phyloP scores from a whole-genome alignment of 305 asterid species.

The Fraxinus angustifolia region DNA sequence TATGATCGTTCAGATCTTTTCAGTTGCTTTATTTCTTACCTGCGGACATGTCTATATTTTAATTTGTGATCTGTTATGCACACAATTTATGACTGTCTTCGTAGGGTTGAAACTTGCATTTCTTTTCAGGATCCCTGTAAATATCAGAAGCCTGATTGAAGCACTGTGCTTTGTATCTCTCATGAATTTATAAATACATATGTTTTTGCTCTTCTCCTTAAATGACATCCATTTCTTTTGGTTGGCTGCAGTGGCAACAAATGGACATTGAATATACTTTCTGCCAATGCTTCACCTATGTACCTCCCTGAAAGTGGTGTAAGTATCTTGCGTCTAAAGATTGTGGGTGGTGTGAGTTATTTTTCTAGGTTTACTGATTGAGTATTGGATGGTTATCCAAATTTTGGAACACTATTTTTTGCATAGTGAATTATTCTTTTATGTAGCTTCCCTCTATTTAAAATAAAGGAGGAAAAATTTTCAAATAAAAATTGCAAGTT shows the following conservation, averaged over 20 bases:
- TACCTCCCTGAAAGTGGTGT: slow-evolving; percentile 97
- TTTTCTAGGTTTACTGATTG: not conserved
- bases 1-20: not conserved
- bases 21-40: not conserved
- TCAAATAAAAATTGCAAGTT: not conserved
- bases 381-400: not conserved
- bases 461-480: not conserved
- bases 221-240: slow-evolving; percentile 29
- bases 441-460: not conserved
- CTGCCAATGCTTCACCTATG: slow-evolving; percentile 98
- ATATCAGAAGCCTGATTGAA: slow-evolving; percentile 9
- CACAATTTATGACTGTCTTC: not conserved
- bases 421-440: not conserved
- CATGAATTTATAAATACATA: slow-evolving; percentile 4
- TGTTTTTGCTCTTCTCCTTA: slow-evolving; percentile 17
- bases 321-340: slow-evolving; percentile 40
- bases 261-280: slow-evolving; percentile 97
- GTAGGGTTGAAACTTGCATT: slow-evolving; percentile 16
- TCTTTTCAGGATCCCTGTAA: not conserved
- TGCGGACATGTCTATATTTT: not conserved
- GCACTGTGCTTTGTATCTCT: slow-evolving; percentile 12
- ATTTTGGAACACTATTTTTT: not conserved
- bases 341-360: slow-evolving; percentile 1
- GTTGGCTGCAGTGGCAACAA: slow-evolving; percentile 81
- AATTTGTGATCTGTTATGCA: not conserved